Evolutionary conservation across 257 asterid genomes (phyloP).

Genomic region (Buddleja alternifolia): DNA sequence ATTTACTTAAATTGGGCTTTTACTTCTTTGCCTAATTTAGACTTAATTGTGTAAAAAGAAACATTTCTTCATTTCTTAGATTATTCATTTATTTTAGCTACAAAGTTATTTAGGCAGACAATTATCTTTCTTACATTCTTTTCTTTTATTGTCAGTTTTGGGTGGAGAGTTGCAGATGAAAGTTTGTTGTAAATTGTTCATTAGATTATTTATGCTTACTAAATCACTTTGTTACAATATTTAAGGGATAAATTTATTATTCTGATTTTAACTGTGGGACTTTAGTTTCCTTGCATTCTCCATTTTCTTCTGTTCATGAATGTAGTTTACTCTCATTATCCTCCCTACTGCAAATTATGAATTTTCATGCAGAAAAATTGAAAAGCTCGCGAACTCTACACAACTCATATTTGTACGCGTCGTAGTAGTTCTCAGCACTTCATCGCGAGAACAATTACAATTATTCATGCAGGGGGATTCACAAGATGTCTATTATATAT

Average conservation of each 20-base stretch:
- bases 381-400: no score
- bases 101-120: slow-evolving; percentile 14
- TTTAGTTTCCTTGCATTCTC: background rate
- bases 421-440: no score
- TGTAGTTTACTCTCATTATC: background rate
- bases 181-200: slow-evolving; percentile 24
- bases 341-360: background rate
- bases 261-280: background rate
- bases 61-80: background rate
- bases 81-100: background rate
- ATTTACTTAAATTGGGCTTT: slow-evolving; percentile 16
- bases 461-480: no score
- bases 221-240: background rate
- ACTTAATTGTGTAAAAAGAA: background rate
- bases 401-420: no score
- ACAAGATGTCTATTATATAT: no score
- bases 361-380: background rate
- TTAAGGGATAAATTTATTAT: background rate
- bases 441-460: no score
- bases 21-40: background rate
- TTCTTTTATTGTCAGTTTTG: background rate
- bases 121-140: background rate
- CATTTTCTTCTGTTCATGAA: background rate
- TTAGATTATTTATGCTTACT: slow-evolving; percentile 10
- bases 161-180: slow-evolving; percentile 7